Base-by-base conservation (phyloP, 1,284 basidiomycete species). In the Microbotryum lychnidis-dioicae region DNA sequence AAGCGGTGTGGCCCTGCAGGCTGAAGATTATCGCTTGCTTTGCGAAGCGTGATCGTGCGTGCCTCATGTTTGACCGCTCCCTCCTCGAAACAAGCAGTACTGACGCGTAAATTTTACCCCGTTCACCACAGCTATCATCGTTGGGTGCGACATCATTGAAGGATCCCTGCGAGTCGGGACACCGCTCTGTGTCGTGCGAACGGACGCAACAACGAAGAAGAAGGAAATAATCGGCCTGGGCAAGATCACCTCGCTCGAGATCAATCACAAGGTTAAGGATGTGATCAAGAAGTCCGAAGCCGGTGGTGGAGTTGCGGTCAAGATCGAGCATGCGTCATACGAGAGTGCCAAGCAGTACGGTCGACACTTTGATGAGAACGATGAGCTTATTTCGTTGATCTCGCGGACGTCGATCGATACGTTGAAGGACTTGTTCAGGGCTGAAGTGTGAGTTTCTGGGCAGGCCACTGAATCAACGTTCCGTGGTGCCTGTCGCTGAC, bases 251-350 rank as follows among this genome's bases (percentile, higher is more conserved):
- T 93, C 90, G 3, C 78, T 97, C 70, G 93, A 97, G 76, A 94
- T 97, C 74, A 97, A 97, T 67, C 71, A 75, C 72, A 74, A 68
- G 73, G 56, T 75, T 18, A 73, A 75, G 42, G 74, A 92, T 81
- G 80, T 94, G 29, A 84, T 98, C 70, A 96, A 94, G 79, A 91
- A 90, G 77, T 82, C 85, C 20, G 91, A 97, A 75, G 86, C 90
- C 29, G 94, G 92, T 73, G 94, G 83, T 63, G 94, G 94, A 76
- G 94, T 97, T 21, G 96, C 96, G 0, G 90, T 98, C 74, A 97
- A 97, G 81, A 97, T 98, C 67, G 96, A 99, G 76, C 89, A 96
- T 73, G 92, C 92, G 1, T 87, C 92, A 6, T 93, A 98, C 77
- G 90, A 97, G 77, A 88, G 89, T 46, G 86, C 92, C 18, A 94